phyloP scores from a whole-genome alignment of 164 flowering plant species.

The Liquidambar formosana region DNA sequence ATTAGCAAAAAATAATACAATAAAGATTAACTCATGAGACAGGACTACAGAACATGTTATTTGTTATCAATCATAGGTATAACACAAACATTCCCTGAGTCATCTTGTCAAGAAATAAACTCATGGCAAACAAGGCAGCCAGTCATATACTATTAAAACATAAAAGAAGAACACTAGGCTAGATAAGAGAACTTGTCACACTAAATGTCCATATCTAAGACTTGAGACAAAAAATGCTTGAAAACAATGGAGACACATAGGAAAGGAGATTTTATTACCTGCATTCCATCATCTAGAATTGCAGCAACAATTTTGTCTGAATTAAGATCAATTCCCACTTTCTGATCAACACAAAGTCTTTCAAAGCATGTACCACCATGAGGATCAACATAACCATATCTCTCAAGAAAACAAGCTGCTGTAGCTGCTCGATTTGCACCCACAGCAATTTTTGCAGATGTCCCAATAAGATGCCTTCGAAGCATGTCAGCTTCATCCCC shows the following conservation, averaged over 20 bases:
- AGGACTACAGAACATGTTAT: not conserved
- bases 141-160: too few species aligned
- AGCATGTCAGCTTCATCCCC: conserved; percentile 96
- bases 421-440: conserved; percentile 67
- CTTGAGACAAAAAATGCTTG: not conserved
- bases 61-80: not conserved
- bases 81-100: not conserved
- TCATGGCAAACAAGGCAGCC: not conserved
- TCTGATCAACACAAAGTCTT: conserved; percentile 13
- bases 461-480: conserved; percentile 55
- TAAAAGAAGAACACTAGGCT: too few species aligned
- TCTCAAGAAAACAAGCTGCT: conserved; percentile 55
- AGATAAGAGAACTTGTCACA: too few species aligned
- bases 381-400: conserved; percentile 46
- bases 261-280: conserved; percentile 41
- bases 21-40: not conserved
- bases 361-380: conserved; percentile 8
- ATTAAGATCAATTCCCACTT: conserved; percentile 16
- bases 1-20: not conserved
- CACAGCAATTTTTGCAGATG: conserved; percentile 65
- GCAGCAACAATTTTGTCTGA: conserved; percentile 52
- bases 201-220: not conserved
- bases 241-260: not conserved
- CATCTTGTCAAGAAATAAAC: not conserved
- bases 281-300: conserved; percentile 95